A percentile compares a stretch with the other conserved stretches of the same genome.
Evolutionary conservation across 2,329 filamentous ascomycete species (phyloP).

Genomic region (Trichoderma atrobrunneum): DNA sequence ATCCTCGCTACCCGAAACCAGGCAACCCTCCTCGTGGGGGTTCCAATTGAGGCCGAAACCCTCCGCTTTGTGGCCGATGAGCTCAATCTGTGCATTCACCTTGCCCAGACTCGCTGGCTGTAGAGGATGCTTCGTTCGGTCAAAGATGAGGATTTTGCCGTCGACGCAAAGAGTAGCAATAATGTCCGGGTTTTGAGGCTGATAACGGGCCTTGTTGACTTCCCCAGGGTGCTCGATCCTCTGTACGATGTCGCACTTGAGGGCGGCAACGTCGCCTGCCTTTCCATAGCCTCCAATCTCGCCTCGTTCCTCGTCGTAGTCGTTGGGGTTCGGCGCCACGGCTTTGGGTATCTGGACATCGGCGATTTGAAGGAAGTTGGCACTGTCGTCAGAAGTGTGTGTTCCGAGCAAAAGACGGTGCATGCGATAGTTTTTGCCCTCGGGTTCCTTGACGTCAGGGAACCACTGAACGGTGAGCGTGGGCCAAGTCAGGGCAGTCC

Average conservation of each 20-base stretch:
- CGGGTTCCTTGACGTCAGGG: constrained; percentile 84
- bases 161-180: constrained; percentile 91
- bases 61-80: constrained; percentile 81
- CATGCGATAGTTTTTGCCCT: constrained; percentile 80
- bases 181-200: constrained; percentile 94
- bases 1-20: constrained; percentile 91
- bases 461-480: constrained; percentile 98
- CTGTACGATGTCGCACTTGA: constrained; percentile 90
- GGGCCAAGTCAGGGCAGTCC: constrained; percentile 94
- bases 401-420: constrained; percentile 92
- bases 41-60: constrained; percentile 94
- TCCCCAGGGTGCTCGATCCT: constrained; percentile 95
- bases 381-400: constrained; percentile 80
- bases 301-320: constrained; percentile 88
- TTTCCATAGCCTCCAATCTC: constrained; percentile 93
- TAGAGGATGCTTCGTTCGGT: constrained; percentile 88
- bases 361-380: constrained; percentile 93
- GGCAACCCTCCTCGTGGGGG: constrained; percentile 73
- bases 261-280: constrained; percentile 63
- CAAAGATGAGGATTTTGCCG: constrained; percentile 86
- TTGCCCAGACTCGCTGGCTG: constrained; percentile 62
- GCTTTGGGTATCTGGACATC: constrained; percentile 89
- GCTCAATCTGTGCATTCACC: constrained; percentile 77
- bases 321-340: constrained; percentile 67
- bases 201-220: constrained; percentile 97